phyloP scores from a whole-genome alignment of 2,329 filamentous ascomycete species.

The Cordyceps militaris region DNA sequence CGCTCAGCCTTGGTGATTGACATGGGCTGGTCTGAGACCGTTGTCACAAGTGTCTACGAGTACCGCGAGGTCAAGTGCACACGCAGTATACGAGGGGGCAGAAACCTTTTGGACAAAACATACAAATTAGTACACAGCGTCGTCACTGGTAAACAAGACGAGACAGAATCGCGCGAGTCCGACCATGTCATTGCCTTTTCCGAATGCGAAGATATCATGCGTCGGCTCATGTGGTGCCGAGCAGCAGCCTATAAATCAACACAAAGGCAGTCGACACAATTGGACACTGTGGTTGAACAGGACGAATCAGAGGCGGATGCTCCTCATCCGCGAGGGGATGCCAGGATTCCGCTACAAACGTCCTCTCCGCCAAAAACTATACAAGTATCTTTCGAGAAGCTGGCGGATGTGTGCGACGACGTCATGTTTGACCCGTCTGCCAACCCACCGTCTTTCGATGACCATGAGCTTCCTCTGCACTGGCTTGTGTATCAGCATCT shows the following conservation, averaged over 20 bases:
- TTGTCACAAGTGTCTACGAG: constrained; percentile 81
- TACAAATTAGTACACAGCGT: constrained; percentile 49
- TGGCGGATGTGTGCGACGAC: constrained; percentile 69
- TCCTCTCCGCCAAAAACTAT: constrained; percentile 46
- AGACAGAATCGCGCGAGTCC: constrained; percentile 21
- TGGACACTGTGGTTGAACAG: constrained; percentile 49
- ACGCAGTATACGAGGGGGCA: constrained; percentile 68
- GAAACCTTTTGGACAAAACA: constrained; percentile 61
- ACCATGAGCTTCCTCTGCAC: constrained; percentile 76
- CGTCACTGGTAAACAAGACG: constrained; percentile 24
- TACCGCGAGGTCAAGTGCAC: constrained; percentile 71
- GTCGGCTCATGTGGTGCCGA: constrained; percentile 70
- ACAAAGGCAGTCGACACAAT: constrained; percentile 32
- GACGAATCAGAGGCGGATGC: constrained; percentile 41
- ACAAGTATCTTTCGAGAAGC: constrained; percentile 58
- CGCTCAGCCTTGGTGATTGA: constrained; percentile 84
- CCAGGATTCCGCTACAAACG: constrained; percentile 39
- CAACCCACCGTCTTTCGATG: constrained; percentile 59
- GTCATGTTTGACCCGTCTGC: constrained; percentile 59
- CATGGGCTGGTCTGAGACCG: constrained; percentile 86
- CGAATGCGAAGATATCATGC: constrained; percentile 73
- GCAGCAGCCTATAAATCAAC: constrained; percentile 25
- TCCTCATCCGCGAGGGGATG: constrained; percentile 16
- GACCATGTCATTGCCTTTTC: constrained; percentile 55
- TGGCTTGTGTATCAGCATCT: constrained; percentile 70